Base-by-base conservation (phyloP, 441 rosid species). In the Erodium texanum region DNA sequence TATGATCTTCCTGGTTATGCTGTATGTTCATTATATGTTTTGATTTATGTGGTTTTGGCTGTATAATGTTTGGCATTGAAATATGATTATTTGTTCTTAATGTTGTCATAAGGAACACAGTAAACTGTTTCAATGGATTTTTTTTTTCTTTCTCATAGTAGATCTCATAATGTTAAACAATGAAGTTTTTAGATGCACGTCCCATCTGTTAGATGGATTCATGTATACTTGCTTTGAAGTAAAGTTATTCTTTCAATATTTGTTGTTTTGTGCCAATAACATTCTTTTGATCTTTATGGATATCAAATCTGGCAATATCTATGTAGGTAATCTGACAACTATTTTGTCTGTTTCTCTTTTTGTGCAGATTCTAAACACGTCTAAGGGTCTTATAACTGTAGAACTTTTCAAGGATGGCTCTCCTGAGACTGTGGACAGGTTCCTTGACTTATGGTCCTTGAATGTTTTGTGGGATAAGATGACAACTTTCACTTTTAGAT, bases 1-100 rank as follows among this genome's bases (percentile, higher is more conserved):
- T 84, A 82, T 27, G 92, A 87, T 74, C 87, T 92, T 75, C 98
- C 96, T 64, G 85, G 95, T 66, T 90, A 80, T 82, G 98, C 95
- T 72, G 98, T 92, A 76, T 80, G 96, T 85, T 71, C 24, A 32
- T 38, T 22, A 14, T 48, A 23, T 66, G 56, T 43, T 66, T 75
- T 68, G 52, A 22, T 54, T 27, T 64, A 29, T 27, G 24, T 27
- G 38, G 24, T 66, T 32, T 5, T 32, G 24, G 29, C 20, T 2
- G 62, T 18, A 2, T 10, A 56, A 29, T 56, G 64, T 68, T 56
- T 58, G 32, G 32, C 38, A 23, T 15, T 64, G 19, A 61, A n/a
- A 12, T 58, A 32, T 34, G 20, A 6, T 16, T 32, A 36, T 32
- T 34, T 36, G 6, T 64, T 34, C 34, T 64, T 12, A 65, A 29